These are phyloP conservation scores for Fusarium pilosicola DNA, from an alignment of 2,329 filamentous ascomycete genomes.

Conservation along the genomic window DNA sequence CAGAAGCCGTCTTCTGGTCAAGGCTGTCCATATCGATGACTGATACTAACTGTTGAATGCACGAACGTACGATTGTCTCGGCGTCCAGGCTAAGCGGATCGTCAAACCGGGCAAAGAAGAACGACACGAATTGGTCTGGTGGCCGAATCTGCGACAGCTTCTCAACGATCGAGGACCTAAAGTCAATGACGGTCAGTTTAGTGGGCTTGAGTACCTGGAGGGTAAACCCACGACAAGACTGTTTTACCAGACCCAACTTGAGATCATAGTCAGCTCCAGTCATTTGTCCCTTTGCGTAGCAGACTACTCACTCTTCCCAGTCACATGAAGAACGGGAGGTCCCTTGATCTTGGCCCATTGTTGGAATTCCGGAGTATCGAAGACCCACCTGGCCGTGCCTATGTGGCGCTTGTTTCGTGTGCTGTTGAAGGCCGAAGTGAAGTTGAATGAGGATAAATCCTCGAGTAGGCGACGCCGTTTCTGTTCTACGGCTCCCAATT, in stretches of 20 bases:
- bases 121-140: not conserved
- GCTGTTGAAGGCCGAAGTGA: slow-evolving; percentile 1
- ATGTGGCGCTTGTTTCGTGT: slow-evolving; percentile 20
- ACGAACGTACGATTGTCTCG: not conserved
- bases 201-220: no score
- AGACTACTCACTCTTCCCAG: slow-evolving; percentile 16
- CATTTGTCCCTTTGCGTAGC: rapidly evolving
- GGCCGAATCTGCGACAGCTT: not conserved
- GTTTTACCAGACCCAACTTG: slow-evolving; percentile 34
- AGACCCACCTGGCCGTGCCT: slow-evolving; percentile 17
- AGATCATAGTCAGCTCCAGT: rapidly evolving
- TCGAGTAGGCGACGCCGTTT: not conserved
- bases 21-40: not conserved
- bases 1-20: no score
- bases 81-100: not conserved
- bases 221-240: slow-evolving; percentile 1
- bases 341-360: not conserved
- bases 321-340: slow-evolving; percentile 3
- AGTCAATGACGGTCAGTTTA: rapidly evolving
- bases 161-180: not conserved
- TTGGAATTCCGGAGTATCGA: not conserved
- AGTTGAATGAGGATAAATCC: slow-evolving; percentile 6
- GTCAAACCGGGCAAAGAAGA: not conserved
- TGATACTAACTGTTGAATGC: not conserved
- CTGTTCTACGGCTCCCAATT: not conserved